Conservation (phyloP, 768 basidiomycete species). For the Lentinula guzmanii region DNA sequence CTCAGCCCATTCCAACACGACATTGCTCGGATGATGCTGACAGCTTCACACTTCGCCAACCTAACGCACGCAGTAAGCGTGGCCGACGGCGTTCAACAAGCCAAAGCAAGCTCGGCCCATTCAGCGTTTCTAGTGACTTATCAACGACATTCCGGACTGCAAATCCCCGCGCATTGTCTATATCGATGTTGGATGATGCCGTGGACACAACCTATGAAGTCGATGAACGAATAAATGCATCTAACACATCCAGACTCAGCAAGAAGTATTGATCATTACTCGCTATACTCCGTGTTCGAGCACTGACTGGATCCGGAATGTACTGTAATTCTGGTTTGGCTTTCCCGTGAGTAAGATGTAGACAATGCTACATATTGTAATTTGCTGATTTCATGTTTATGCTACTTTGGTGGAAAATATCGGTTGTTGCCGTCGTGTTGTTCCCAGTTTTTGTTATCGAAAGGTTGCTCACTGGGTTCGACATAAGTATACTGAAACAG, state of each 20-base stretch:
- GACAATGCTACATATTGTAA: neutral
- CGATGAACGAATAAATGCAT: too few species aligned
- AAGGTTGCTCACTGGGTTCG: neutral
- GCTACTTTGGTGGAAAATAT: neutral
- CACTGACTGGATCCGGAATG: constrained; percentile 1
- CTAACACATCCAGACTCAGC: neutral
- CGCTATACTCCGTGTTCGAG: neutral
- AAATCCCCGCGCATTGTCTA: too few species aligned
- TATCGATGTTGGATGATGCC: too few species aligned
- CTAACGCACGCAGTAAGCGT: too few species aligned
- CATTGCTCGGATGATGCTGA: neutral
- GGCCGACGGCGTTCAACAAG: too few species aligned
- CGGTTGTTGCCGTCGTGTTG: neutral
- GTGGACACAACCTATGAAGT: neutral
- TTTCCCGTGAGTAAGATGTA: neutral
- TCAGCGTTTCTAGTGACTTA: too few species aligned
- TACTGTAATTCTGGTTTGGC: constrained; percentile 4
- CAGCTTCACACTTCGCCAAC: too few species aligned
- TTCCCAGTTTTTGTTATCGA: neutral
- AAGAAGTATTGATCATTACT: neutral
- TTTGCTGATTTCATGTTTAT: too few species aligned
- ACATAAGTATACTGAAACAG: too few species aligned
- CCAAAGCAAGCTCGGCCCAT: too few species aligned
- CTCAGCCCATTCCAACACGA: neutral
- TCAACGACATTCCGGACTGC: neutral